A percentile compares a stretch with the other conserved stretches of the same genome.
Evolutionary conservation across 1,139 yeast species (phyloP).

Genomic region (Candida sp.): DNA sequence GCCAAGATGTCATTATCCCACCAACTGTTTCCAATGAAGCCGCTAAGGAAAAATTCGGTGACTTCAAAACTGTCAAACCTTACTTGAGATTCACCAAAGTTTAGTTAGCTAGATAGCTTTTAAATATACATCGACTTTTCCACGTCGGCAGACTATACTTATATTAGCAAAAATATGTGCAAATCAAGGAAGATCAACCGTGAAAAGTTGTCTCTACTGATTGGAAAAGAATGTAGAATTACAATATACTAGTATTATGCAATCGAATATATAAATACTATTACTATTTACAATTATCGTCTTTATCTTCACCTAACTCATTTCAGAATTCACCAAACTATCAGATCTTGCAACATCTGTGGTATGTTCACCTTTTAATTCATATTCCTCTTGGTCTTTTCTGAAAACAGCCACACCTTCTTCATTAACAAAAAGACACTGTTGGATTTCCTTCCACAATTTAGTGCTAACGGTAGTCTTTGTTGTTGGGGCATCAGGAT

Average conservation of each 20-base stretch:
- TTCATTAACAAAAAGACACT: slow-evolving; percentile 14
- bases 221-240: too few relatives aligned
- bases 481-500: slow-evolving; percentile 19
- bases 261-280: too few relatives aligned
- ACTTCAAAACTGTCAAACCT: slow-evolving; percentile 74
- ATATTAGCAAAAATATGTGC: too few relatives aligned
- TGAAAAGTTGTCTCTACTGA: too few relatives aligned
- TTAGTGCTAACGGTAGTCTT: slow-evolving; percentile 17
- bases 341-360: slow-evolving; percentile 3
- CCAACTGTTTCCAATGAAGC: slow-evolving; percentile 69
- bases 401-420: slow-evolving; percentile 9
- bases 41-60: slow-evolving; percentile 71
- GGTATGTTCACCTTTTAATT: slow-evolving; percentile 4
- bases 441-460: slow-evolving; percentile 30
- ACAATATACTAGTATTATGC: too few relatives aligned
- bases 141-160: too few relatives aligned
- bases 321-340: slow-evolving; percentile 5
- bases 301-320: too few relatives aligned
- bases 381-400: slow-evolving; percentile 5
- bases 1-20: slow-evolving; percentile 82
- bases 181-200: too few relatives aligned
- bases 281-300: too few relatives aligned
- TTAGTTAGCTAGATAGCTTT: too few relatives aligned
- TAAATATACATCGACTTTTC: too few relatives aligned
- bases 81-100: slow-evolving; percentile 50